Evolutionary conservation across 1,284 basidiomycete genomes (phyloP), one percentile per base, ranked within the genome.

Genomic region (Marasmius sp.): DNA sequence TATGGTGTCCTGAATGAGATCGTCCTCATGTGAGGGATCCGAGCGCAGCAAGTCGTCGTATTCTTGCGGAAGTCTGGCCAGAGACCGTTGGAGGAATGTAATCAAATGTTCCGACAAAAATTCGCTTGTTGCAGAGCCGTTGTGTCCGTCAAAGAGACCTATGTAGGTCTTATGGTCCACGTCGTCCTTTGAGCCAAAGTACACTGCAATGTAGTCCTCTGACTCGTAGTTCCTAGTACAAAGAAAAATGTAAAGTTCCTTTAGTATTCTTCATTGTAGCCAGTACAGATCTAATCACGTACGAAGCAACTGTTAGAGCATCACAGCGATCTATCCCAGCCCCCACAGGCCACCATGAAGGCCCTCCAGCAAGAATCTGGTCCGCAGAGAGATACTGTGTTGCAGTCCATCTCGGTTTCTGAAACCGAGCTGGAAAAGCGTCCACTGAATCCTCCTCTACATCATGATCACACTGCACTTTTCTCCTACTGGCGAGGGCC

Each of bases 141-240:
- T 61, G 45, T 63, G 60, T 6, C 64, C 62, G 33, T 65, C 64
- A 36, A 59, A 65, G 2, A 65, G 50, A 53, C 54, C 62, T 8
- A 63, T 47, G 49, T 53, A 63, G 2, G 58, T 53, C 12, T 59
- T 55, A 12, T 41, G 39, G 37, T 64, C 62, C 8, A 33, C 27
- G 1, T 48, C 49, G 9, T 48, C 50, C 3, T 47, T 34, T n/a
- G 27, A 4, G 27, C 45, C 39, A 50, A 64, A 64, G n/a, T 54
- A 61, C 12, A 60, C 56, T 16, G 59, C 34, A 14, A 64, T 61
- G 43, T 41, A 58, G 43, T 64, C 62, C 58, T 64, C 62, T 14
- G 62, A 64, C 50, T 58, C 59, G 16, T 33, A 14, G 58, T 64
- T 64, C 27, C 62, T 61, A 27, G 55, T 22, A 4, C 27, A 16